Conservation (phyloP, 306 rosid species). For the Vigna unguiculata region DNA sequence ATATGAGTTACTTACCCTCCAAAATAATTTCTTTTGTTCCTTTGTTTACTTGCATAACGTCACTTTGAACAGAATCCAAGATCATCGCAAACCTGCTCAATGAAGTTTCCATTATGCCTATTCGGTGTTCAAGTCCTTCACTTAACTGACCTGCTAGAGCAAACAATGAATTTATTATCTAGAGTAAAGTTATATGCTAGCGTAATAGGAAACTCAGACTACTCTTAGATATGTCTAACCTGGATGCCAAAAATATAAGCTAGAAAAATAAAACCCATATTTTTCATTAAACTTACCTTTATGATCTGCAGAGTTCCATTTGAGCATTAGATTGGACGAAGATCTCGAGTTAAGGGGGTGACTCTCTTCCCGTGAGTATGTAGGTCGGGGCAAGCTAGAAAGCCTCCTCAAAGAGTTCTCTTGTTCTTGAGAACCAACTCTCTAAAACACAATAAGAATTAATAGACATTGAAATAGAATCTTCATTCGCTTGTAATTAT, state of each 20-base stretch:
- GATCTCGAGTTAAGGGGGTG: constrained; percentile 74
- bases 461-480: constrained; percentile 35
- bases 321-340: constrained; percentile 69
- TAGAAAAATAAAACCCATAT: constrained; percentile 6
- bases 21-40: constrained; percentile 80
- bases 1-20: constrained; percentile 70
- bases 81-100: constrained; percentile 81
- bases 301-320: constrained; percentile 76
- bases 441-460: constrained; percentile 55
- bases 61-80: constrained; percentile 92
- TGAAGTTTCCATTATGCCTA: constrained; percentile 88
- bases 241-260: constrained; percentile 11
- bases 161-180: constrained; percentile 37
- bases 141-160: constrained; percentile 70
- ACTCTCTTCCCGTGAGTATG: constrained; percentile 77
- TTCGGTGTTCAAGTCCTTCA: constrained; percentile 86
- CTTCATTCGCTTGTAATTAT: constrained; percentile 1
- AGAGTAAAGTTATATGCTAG: constrained; percentile 6
- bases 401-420: constrained; percentile 72
- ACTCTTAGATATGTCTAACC: constrained; percentile 20
- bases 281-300: constrained; percentile 67
- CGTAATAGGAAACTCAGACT: constrained; percentile 30
- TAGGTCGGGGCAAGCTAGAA: constrained; percentile 62
- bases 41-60: constrained; percentile 81
- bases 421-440: constrained; percentile 82